Percentiles rank a stretch among this genome's conserved stretches.
These are phyloP conservation scores for Brasilioporus rufonigricans DNA, from an alignment of 768 basidiomycete species.

Conservation along the genomic window DNA sequence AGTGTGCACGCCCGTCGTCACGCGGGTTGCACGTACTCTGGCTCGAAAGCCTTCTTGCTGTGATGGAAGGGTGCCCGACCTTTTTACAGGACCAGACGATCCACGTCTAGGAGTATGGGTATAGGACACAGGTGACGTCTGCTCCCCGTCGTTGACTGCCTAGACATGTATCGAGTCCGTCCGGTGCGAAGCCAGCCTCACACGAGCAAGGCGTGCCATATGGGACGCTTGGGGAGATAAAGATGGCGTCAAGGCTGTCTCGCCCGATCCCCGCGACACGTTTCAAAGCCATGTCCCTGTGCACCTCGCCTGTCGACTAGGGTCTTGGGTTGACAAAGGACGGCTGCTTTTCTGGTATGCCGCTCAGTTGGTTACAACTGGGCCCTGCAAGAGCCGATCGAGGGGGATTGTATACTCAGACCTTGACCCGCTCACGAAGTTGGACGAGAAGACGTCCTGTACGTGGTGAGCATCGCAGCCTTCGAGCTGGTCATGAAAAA, in stretches of 20 bases:
- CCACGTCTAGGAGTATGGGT: accelerated
- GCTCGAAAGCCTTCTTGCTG: background rate
- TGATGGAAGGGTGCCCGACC: background rate
- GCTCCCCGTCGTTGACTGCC: accelerated
- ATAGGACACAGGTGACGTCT: background rate
- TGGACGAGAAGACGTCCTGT: slow-evolving; percentile 39
- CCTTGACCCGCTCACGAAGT: slow-evolving; percentile 76
- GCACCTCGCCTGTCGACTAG: slow-evolving; percentile 22
- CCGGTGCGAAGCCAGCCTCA: background rate
- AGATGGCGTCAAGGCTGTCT: background rate
- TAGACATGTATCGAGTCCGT: background rate
- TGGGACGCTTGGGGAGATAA: slow-evolving; percentile 12
- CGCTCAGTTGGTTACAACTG: slow-evolving; percentile 54
- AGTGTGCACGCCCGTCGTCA: background rate
- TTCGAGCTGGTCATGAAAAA: slow-evolving; percentile 42
- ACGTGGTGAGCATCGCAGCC: slow-evolving; percentile 67
- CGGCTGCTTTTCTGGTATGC: slow-evolving; percentile 64
- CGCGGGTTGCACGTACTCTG: background rate
- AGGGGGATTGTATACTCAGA: slow-evolving; percentile 71
- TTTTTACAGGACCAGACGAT: accelerated
- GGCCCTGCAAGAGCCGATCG: slow-evolving; percentile 62
- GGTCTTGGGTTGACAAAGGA: slow-evolving; percentile 42
- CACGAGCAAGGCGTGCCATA: slow-evolving; percentile 10
- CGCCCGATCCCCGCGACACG: slow-evolving; percentile 57
- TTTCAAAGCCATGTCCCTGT: slow-evolving; percentile 41